phyloP scores from a whole-genome alignment of 768 basidiomycete genomes.

The Floccularia luteovirens region DNA sequence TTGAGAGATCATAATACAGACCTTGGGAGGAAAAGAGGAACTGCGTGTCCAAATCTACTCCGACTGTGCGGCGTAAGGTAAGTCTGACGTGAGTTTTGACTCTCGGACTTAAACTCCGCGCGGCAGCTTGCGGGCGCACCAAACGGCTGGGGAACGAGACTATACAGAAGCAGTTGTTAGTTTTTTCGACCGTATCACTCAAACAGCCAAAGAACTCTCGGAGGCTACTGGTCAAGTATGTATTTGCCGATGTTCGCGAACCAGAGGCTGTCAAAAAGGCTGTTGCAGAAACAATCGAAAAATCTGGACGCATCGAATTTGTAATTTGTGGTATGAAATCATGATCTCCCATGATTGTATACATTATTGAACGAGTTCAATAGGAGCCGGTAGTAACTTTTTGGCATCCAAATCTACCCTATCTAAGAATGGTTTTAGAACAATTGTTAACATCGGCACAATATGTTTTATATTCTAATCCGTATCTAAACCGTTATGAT shows the following conservation, averaged over 20 bases:
- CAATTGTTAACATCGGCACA: conserved; percentile 91
- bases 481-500: conserved; percentile 1
- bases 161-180: too few species aligned
- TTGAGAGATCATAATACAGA: too few species aligned
- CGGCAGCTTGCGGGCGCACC: too few species aligned
- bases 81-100: too few species aligned
- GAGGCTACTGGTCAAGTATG: conserved; percentile 64
- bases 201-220: conserved; percentile 66
- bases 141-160: too few species aligned
- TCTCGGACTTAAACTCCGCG: too few species aligned
- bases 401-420: conserved; percentile 77
- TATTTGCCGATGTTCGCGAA: conserved; percentile 77
- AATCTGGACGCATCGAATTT: conserved; percentile 86
- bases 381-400: conserved; percentile 96
- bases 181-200: conserved; percentile 63
- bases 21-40: too few species aligned
- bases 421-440: conserved; percentile 86
- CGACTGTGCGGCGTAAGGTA: too few species aligned
- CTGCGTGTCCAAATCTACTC: too few species aligned
- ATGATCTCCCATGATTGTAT: not conserved
- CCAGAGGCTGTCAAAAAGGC: conserved; percentile 68
- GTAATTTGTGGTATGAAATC: conserved; percentile 76
- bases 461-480: conserved; percentile 28
- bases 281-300: conserved; percentile 63
- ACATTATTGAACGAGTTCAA: not conserved